Conservation (phyloP, 2,329 filamentous ascomycete species). For the Sporothrix luriei region DNA sequence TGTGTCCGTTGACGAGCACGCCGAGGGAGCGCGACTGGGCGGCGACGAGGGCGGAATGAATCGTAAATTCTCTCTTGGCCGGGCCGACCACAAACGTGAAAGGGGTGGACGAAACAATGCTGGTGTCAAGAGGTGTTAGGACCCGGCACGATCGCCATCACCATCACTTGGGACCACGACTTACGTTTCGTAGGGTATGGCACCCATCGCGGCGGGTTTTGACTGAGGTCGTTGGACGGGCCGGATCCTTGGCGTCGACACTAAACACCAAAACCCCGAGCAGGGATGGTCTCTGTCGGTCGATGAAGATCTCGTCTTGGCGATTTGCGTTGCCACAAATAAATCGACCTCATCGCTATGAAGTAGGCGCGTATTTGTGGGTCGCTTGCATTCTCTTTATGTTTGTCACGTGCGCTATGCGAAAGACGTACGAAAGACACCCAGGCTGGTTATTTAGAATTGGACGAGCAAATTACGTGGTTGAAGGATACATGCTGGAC, state of each 20-base stretch:
- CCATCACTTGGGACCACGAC: not conserved
- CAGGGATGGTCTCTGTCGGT: too few relatives aligned
- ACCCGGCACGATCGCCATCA: not conserved
- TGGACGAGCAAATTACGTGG: too few relatives aligned
- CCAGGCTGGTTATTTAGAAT: too few relatives aligned
- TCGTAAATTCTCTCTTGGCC: not conserved
- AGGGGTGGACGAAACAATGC: not conserved
- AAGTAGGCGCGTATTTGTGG: too few relatives aligned
- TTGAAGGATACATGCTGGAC: too few relatives aligned
- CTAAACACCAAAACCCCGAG: too few relatives aligned
- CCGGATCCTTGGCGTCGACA: too few relatives aligned
- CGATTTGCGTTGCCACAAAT: too few relatives aligned
- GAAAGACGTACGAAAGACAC: too few relatives aligned
- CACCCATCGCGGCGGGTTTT: not conserved
- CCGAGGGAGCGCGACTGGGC: not conserved
- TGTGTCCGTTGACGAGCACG: not conserved
- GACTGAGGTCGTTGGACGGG: not conserved
- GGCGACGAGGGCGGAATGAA: not conserved
- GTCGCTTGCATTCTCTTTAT: too few relatives aligned
- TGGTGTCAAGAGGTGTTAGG: not conserved
- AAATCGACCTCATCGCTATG: too few relatives aligned
- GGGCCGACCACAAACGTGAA: constrained; percentile 3
- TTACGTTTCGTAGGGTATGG: not conserved
- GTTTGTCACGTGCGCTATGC: too few relatives aligned
- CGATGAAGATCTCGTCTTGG: fast-evolving